Conservation (phyloP, 2,329 filamentous ascomycete genomes). For the Chaetothyriales sp. region DNA sequence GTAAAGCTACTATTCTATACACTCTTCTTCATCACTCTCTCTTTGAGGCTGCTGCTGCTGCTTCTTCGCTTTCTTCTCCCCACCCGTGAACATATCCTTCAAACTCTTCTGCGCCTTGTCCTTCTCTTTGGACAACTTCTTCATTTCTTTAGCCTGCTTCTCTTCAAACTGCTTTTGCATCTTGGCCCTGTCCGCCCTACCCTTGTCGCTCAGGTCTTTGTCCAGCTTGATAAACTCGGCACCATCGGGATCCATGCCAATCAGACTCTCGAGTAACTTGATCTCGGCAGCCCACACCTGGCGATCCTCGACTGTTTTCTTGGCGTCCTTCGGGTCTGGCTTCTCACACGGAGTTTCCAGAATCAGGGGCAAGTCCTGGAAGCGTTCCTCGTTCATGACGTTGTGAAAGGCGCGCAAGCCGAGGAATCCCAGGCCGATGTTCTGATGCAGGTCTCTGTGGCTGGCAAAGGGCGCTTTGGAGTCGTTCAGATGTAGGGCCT, state of each 20-base stretch:
- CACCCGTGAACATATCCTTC: constrained; percentile 18
- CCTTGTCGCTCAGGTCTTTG: constrained; percentile 50
- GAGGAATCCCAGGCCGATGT: constrained; percentile 89
- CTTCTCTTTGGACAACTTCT: constrained; percentile 41
- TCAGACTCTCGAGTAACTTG: constrained; percentile 70
- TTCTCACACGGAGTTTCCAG: constrained; percentile 89
- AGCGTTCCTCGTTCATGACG: constrained; percentile 66
- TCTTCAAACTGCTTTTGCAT: constrained; percentile 67
- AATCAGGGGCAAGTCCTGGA: constrained; percentile 74
- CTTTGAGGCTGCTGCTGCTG: constrained; percentile 26
- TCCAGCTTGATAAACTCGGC: constrained; percentile 58
- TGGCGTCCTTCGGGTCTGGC: constrained; percentile 31
- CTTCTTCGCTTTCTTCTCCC: constrained; percentile 25
- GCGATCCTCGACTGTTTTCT: constrained; percentile 50
- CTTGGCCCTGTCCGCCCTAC: constrained; percentile 57
- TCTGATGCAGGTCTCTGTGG: constrained; percentile 80
- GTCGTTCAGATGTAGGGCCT: constrained; percentile 85
- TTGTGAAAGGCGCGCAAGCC: constrained; percentile 83
- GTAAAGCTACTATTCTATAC: constrained; percentile 2
- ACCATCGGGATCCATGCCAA: constrained; percentile 68
- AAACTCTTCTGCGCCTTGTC: constrained; percentile 34
- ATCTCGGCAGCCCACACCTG: constrained; percentile 86
- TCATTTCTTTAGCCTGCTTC: constrained; percentile 48
- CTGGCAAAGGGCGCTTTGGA: constrained; percentile 79
- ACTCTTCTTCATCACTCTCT: constrained; percentile 20